Evolutionary conservation across 345 rosid species (phyloP), one percentile per base, ranked within the genome.

Genomic region (Draba incana): DNA sequence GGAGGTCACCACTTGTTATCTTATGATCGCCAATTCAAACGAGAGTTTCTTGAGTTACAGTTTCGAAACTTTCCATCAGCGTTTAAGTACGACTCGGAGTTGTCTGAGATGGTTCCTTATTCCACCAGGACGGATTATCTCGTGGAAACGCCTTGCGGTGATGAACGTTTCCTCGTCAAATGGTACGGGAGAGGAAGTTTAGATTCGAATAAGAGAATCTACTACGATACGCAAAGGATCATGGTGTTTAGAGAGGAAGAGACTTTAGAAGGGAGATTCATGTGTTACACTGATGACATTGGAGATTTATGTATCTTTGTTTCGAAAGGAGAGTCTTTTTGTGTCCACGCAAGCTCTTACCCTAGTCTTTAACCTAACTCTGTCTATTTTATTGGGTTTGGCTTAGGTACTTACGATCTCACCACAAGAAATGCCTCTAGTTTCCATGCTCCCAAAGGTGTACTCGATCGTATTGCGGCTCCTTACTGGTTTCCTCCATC

Each of bases 401-500:
- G 20, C 15, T 55, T 33, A 10, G 60, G 8, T 33, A 5, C 20
- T 33, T 55, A 33, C 13, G 60, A 55, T 55, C 27, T 55, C 24
- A 33, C 43, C 43, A 55, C 60, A 7, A 33, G 10, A 55, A 55
- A 2, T 39, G 9, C 2, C 41, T 12, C 3, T 33, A 12, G 5
- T 55, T 55, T 55, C 33, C 4, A 33, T 9, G 2, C 5, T 2
- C 42, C 59, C 23, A 9, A 16, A 31, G 59, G 59, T 54, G 11
- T 1, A 8, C 42, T 11, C 8, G 37, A n/a, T 10, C 8, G 2
- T 51, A 13, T 14, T 8, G 6, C 1, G 15, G 3, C n/a, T 37
- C 57, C 57, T 53, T 53, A 53, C 39, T 53, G 39, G 57, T 14
- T 53, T 30, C 57, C 57, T 5, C 57, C 57, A 0, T 53, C 14